phyloP scores from a whole-genome alignment of 352 stramenopile species.

The Globisporangium camurandrum region DNA sequence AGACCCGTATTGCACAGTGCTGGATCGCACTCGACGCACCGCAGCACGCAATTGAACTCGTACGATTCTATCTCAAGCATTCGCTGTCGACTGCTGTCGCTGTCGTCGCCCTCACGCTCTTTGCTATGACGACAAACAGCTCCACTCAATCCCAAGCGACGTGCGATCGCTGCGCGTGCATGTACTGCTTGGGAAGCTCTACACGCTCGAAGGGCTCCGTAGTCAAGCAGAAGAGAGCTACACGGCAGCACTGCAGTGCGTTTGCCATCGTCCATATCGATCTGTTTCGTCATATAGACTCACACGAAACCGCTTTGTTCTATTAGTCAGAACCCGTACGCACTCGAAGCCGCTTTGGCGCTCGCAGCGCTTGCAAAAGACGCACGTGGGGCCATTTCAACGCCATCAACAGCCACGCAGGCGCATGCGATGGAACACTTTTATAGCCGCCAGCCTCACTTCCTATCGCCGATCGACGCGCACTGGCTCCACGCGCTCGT shows the following conservation, averaged over 20 bases:
- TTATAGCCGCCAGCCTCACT: too few relatives aligned
- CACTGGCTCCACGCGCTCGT: conserved; percentile 57
- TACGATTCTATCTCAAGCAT: conserved; percentile 17
- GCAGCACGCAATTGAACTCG: conserved; percentile 58
- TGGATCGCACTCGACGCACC: conserved; percentile 47
- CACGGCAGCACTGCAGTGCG: conserved; percentile 26
- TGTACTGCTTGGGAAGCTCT: conserved; percentile 62
- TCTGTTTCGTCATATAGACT: too few relatives aligned
- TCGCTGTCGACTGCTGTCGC: too few relatives aligned
- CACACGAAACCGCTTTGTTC: too few relatives aligned
- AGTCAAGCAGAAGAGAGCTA: conserved; percentile 66
- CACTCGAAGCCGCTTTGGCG: conserved; percentile 67
- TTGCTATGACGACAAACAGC: conserved; percentile 16
- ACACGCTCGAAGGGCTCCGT: conserved; percentile 43
- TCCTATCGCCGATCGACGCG: conserved; percentile 26
- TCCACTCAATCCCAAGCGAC: conserved; percentile 35
- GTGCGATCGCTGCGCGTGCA: conserved; percentile 44
- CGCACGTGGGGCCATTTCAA: conserved; percentile 14
- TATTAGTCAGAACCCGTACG: conserved; percentile 65
- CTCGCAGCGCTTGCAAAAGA: conserved; percentile 57
- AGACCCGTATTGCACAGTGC: conserved; percentile 64
- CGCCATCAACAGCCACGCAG: too few relatives aligned
- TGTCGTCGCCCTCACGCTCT: neutral
- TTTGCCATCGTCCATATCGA: neutral
- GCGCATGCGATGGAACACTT: too few relatives aligned